Base-by-base conservation (phyloP, 805 yeast species). In the Metschnikowia henanensis region DNA sequence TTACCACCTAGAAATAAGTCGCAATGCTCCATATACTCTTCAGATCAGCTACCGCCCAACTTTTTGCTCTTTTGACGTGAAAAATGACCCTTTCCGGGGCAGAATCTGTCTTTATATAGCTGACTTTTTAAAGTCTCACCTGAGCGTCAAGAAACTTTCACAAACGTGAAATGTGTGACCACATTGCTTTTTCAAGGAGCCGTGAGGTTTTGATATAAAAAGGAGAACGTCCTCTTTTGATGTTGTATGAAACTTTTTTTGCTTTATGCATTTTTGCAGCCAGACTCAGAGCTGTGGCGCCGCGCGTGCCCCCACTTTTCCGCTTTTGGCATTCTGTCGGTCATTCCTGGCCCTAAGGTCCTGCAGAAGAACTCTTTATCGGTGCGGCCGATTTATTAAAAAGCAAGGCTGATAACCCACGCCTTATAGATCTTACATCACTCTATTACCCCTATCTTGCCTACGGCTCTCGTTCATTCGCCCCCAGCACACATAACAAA, bases 351-450 rank as follows among this genome's bases (percentile, higher is more conserved):
- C 34, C 35, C 19, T 15, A 9, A 16, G 12, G 19, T 23, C 37
- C 41, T 42, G 45, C 45, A 37, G 23, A n/a, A 18, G 12, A 6
- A 6, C 26, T 32, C 41, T 41, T 37, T 42, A 42, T 42, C 45
- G 26, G 45, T 26, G 45, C 41, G 37, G 23, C 45, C 29, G 29
- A 18, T 15, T 26, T 32, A 31, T 12, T 41, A 28, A 5, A 32
- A 25, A 41, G 41, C 45, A 42, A 37, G 37, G 34, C 21, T 39
- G 30, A 21, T 32, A 19, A 19, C 22, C 30, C 13, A 32, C 15
- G 15, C 30, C 18, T n/a, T 34, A 4, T 28, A 36, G 21, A 12
- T 25, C 23, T 9, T 10, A 26, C 22, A 5, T 4, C 4, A 10
- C 19, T 20, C 15, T 6, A 20, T 35, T 23, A 17, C 35, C 26